Evolutionary conservation across 176 grass and related monocot species (phyloP).

Genomic region (Oryza australiensis): DNA sequence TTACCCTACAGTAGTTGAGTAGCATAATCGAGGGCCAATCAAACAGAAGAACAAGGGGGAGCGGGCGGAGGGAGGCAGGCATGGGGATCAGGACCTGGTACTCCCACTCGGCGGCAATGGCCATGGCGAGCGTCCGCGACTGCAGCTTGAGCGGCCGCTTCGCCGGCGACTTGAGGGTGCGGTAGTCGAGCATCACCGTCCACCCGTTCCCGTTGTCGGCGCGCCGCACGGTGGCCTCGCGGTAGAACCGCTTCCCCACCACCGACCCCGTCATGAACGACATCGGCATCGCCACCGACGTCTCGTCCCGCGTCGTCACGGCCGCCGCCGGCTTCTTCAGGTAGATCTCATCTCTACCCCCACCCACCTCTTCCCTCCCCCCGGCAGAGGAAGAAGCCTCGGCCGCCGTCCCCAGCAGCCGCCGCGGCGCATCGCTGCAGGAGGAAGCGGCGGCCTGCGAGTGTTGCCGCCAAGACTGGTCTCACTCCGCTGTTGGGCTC

Average conservation of each 20-base stretch:
- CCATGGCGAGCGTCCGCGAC: constrained; percentile 67
- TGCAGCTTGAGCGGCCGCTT: constrained; percentile 81
- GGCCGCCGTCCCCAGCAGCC: constrained; percentile 40
- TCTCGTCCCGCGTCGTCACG: constrained; percentile 62
- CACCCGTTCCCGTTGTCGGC: constrained; percentile 94
- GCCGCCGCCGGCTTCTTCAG: constrained; percentile 48
- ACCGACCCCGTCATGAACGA: constrained; percentile 95
- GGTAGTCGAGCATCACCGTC: constrained; percentile 99
- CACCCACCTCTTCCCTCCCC: background rate
- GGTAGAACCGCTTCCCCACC: constrained; percentile 95
- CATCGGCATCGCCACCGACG: constrained; percentile 89
- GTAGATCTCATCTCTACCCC: constrained; percentile 50
- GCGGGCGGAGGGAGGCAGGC: background rate
- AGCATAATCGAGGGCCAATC: background rate
- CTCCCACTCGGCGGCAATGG: constrained; percentile 92
- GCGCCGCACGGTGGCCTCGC: constrained; percentile 59
- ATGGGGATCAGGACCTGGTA: constrained; percentile 65
- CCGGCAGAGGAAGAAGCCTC: constrained; percentile 38
- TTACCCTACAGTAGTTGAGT: background rate
- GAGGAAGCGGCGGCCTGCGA: constrained; percentile 38
- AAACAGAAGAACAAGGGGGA: constrained; percentile 6
- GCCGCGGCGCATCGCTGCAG: constrained; percentile 40
- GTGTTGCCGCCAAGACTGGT: constrained; percentile 46
- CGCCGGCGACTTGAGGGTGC: constrained; percentile 86
- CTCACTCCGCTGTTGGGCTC: constrained; percentile 20